Conservation (phyloP, 2,329 filamentous ascomycete species). For the Arthrinium phaeospermum region DNA sequence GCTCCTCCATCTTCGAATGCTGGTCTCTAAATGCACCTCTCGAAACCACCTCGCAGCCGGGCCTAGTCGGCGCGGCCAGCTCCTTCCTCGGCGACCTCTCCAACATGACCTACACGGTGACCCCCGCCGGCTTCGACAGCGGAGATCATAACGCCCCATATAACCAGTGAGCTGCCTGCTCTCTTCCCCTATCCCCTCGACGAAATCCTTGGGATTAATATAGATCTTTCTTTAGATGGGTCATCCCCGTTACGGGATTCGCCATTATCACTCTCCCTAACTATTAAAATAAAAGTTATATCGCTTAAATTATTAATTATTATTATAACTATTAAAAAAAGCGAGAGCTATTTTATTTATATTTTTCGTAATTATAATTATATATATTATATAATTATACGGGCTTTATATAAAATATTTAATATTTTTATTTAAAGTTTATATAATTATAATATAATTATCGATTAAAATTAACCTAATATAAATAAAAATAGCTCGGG, state of each 20-base stretch:
- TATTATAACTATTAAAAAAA: too few species aligned
- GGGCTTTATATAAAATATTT: too few species aligned
- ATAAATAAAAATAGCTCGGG: too few species aligned
- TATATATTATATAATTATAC: too few species aligned
- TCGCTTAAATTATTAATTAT: too few species aligned
- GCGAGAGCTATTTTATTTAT: too few species aligned
- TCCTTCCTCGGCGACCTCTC: slow-evolving; percentile 39
- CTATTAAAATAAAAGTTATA: too few species aligned
- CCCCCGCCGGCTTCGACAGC: slow-evolving; percentile 44
- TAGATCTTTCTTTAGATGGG: neutral
- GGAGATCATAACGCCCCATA: slow-evolving; percentile 48
- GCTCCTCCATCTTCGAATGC: slow-evolving; percentile 48
- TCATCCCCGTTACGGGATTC: neutral
- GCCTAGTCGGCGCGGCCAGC: slow-evolving; percentile 38
- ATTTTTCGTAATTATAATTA: too few species aligned
- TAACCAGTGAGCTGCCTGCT: slow-evolving; percentile 38
- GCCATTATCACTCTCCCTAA: neutral
- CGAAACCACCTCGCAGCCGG: slow-evolving; percentile 36
- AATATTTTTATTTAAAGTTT: too few species aligned
- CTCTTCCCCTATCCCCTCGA: neutral
- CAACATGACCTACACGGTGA: slow-evolving; percentile 42
- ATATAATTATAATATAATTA: too few species aligned
- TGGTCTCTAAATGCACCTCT: slow-evolving; percentile 47
- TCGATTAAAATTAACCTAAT: too few species aligned
- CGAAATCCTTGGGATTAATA: neutral